These are phyloP conservation scores for Thalassiosira livingstoniorum DNA, from an alignment of 352 stramenopile species.

Conservation along the genomic window DNA sequence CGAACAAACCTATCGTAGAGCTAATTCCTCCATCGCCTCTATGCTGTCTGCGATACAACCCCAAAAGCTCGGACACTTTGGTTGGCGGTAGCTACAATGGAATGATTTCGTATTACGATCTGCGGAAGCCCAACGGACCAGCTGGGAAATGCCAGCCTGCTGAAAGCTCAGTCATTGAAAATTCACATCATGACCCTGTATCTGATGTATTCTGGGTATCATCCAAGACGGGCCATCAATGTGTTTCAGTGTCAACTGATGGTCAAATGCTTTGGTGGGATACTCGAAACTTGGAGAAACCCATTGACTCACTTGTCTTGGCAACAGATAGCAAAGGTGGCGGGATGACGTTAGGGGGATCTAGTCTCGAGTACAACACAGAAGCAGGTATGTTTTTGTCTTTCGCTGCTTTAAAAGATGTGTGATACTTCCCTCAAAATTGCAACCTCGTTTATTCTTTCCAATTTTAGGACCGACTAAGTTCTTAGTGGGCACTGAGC, in stretches of 20 bases:
- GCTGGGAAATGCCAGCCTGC: conserved; percentile 82
- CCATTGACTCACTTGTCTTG: conserved; percentile 70
- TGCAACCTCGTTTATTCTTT: no score
- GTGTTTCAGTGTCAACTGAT: conserved; percentile 95
- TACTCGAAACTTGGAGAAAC: conserved; percentile 83
- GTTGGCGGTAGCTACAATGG: conserved; percentile 97
- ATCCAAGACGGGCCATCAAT: conserved; percentile 95
- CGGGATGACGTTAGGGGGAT: conserved; percentile 91
- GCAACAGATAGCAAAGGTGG: conserved; percentile 74
- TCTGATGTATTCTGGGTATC: conserved; percentile 97
- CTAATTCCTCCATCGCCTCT: conserved; percentile 90
- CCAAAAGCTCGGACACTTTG: conserved; percentile 95
- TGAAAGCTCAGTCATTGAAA: conserved; percentile 95
- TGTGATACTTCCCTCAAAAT: no score
- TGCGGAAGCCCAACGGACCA: conserved; percentile 88
- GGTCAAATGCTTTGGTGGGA: conserved; percentile 90
- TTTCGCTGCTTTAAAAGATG: no score
- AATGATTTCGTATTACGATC: conserved; percentile 96
- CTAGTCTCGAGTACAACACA: conserved; percentile 96
- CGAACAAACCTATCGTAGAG: conserved; percentile 95
- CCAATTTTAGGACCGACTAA: conserved; percentile 96
- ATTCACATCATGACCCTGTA: conserved; percentile 96
- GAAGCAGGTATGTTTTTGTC: no score
- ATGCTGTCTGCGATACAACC: conserved; percentile 94
- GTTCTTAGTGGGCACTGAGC: conserved; percentile 97